phyloP scores from a whole-genome alignment of 345 rosid species.

The Eucalyptus leucophloia region DNA sequence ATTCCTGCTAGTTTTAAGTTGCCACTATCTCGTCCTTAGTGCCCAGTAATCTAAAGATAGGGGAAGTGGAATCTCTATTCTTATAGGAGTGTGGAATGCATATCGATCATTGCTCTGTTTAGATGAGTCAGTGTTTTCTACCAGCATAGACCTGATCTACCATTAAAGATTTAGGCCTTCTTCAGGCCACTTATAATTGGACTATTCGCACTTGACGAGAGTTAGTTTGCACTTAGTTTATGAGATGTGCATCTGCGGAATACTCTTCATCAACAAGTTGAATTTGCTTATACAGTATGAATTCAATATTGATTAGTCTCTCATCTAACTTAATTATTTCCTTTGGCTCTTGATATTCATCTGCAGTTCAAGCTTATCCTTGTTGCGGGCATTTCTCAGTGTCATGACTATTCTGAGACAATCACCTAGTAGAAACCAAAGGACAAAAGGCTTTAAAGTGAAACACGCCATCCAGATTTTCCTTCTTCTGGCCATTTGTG shows the following conservation, averaged over 20 bases:
- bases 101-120: not conserved
- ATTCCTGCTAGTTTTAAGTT: not conserved
- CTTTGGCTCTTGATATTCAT: not conserved
- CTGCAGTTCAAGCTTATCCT: not conserved
- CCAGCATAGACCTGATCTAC: not conserved
- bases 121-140: not conserved
- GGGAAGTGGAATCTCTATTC: not conserved
- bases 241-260: not conserved
- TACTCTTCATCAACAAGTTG: not conserved
- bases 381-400: not conserved
- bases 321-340: not conserved
- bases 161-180: not conserved
- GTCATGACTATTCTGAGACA: conserved; percentile 16
- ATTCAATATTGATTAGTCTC: not conserved
- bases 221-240: not conserved
- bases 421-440: conserved; percentile 24
- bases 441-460: conserved; percentile 49
- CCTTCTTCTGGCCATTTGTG: conserved; percentile 29
- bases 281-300: not conserved
- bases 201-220: not conserved
- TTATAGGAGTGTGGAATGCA: not conserved
- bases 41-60: not conserved
- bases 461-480: conserved; percentile 42
- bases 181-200: not conserved
- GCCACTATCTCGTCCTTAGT: not conserved